Percentiles rank a stretch among this genome's conserved stretches.
phyloP scores from a whole-genome alignment of 441 rosid species.

The Cnidoscolus chayamansa region DNA sequence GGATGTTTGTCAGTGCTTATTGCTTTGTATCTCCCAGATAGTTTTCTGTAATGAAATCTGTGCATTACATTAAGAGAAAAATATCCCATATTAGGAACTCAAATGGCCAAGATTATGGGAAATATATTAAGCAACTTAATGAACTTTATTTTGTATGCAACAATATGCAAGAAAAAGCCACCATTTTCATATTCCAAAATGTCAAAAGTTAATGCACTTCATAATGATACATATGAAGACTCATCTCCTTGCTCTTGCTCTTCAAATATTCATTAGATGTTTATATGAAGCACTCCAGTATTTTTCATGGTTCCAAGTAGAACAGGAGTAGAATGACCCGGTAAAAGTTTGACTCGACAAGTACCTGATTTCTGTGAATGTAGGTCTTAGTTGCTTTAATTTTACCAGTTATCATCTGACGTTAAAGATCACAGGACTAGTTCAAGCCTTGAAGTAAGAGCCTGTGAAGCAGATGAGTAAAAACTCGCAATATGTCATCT shows the following conservation, averaged over 20 bases:
- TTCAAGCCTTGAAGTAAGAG: constrained; percentile 2
- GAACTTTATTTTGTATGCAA: background rate
- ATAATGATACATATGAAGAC: background rate
- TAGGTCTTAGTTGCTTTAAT: background rate
- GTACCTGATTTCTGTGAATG: background rate
- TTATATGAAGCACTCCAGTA: no score
- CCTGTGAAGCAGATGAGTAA: constrained; percentile 12
- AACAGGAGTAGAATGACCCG: background rate
- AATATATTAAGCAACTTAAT: background rate
- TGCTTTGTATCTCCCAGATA: constrained; percentile 19
- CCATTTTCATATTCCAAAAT: background rate
- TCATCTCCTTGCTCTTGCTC: no score
- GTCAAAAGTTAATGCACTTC: background rate
- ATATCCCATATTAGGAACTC: no score
- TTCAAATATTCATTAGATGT: background rate
- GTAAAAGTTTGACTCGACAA: background rate
- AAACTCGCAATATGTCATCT: background rate
- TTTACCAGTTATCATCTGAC: background rate
- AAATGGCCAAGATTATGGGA: background rate
- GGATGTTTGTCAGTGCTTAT: constrained; percentile 18
- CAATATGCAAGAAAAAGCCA: background rate
- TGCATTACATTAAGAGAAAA: background rate
- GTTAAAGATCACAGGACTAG: background rate
- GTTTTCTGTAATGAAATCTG: constrained; percentile 22
- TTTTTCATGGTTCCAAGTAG: background rate